phyloP scores from a whole-genome alignment of 1,284 basidiomycete species.

The Amylostereum areolatum region DNA sequence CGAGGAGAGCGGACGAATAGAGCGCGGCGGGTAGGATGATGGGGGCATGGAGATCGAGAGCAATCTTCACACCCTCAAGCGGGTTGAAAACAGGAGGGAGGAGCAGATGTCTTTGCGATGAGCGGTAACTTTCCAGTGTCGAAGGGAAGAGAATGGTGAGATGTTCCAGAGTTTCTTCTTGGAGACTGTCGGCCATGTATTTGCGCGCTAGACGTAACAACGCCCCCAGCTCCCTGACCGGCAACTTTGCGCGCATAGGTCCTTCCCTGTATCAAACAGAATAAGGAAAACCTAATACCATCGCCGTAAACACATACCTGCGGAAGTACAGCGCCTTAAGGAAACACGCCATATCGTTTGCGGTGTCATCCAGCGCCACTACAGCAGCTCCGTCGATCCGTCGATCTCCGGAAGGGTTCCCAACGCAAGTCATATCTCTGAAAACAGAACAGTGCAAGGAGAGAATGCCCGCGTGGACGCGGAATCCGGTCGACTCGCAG shows the following conservation, averaged over 20 bases:
- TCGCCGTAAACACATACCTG: neutral
- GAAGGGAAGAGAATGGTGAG: neutral
- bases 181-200: neutral
- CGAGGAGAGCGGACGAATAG: neutral
- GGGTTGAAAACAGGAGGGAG: neutral
- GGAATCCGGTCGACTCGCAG: neutral
- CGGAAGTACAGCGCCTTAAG: neutral
- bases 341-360: neutral
- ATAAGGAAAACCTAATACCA: neutral
- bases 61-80: neutral
- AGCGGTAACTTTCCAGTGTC: neutral
- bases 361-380: neutral
- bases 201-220: neutral
- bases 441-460: neutral
- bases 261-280: neutral
- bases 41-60: neutral
- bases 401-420: neutral
- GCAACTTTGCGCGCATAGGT: neutral
- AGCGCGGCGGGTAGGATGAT: neutral
- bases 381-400: neutral
- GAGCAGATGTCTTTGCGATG: too few relatives aligned
- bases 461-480: neutral
- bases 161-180: neutral
- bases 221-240: neutral
- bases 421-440: neutral